Base-by-base conservation (phyloP, 1,139 yeast genomes). In the Keqinozyma sinolaborantium region DNA sequence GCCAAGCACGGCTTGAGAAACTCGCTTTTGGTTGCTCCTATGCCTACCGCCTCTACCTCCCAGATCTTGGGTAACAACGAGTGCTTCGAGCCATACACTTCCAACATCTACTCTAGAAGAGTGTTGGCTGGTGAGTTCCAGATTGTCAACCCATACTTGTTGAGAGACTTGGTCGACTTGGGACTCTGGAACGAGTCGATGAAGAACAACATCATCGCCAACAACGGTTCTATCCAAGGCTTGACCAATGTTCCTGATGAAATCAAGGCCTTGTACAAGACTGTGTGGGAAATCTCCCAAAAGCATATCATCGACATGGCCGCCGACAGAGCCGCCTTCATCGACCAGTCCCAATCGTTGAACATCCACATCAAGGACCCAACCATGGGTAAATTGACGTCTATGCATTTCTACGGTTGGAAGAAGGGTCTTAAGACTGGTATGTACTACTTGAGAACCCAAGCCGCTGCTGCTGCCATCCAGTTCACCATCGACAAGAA, bases 1-100 rank as follows among this genome's bases (percentile, higher is more conserved):
- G 62, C 62, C 29, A 56, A 56, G 36, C 60, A 66, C 43, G 82
- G 82, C 33, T 48, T 76, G 32, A 63, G 81, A 51, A 76, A 76
- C 57, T 76, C 81, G n/a, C 58, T 76, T 30, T 61, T 76, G 39
- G 77, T 76, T 36, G 82, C 81, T 2, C 80, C 80, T 38, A 76
- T 76, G 82, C 82, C 82, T 28, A 76, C 82, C 33, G 82, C 82
- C 16, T 74, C 81, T 11, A 75, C 81, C 7, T 76, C 81, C 3
- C 82, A 75, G 54, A 75, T 76, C 34, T 63, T 76, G 45, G 81
- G 81, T 41, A 70, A 66, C 53, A 76, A 73, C 48, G 82, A 76
- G 55, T 76, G 81, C 56, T 76, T 76, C 49, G 82, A 76, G 52
- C 82, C 82, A 23, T 73, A 64, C 53, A 76, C 82, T 18, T 74